These are phyloP conservation scores for Metschnikowia kofuensis DNA, from an alignment of 805 yeast genomes.

Conservation along the genomic window DNA sequence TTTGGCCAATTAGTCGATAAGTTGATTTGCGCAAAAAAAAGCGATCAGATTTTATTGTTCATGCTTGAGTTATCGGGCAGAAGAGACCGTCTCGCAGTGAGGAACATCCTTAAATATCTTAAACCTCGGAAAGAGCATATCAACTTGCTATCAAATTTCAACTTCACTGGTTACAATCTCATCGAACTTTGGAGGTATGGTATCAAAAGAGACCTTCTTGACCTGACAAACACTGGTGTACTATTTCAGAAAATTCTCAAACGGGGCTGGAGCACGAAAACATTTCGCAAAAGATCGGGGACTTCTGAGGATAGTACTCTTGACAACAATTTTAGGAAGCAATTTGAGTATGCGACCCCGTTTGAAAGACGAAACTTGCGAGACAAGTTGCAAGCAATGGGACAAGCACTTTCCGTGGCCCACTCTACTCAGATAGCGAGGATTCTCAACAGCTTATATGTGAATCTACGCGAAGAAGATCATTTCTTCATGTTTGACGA, in stretches of 20 bases:
- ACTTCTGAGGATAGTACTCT: background rate
- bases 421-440: slow-evolving; percentile 17
- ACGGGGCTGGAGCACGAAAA: slow-evolving; percentile 12
- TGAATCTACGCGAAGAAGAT: slow-evolving; percentile 1
- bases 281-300: slow-evolving; percentile 3
- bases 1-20: background rate
- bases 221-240: slow-evolving; percentile 5
- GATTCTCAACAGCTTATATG: slow-evolving; percentile 15
- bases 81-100: background rate
- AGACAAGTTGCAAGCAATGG: slow-evolving; percentile 26
- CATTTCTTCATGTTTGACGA: slow-evolving; percentile 11
- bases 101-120: slow-evolving; percentile 1
- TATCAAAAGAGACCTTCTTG: slow-evolving; percentile 12
- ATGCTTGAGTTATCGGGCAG: slow-evolving; percentile 7
- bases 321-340: slow-evolving; percentile 15
- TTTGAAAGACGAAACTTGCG: slow-evolving; percentile 24
- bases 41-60: background rate
- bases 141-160: background rate
- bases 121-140: background rate
- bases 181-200: slow-evolving; percentile 16
- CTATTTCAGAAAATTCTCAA: slow-evolving; percentile 15
- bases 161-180: slow-evolving; percentile 12
- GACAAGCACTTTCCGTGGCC: slow-evolving; percentile 27
- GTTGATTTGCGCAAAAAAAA: background rate
- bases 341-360: slow-evolving; percentile 14